A percentile compares a stretch with the other conserved stretches of the same genome.
These are phyloP conservation scores for Suillus fuscotomentosus DNA, from an alignment of 768 basidiomycete species.

Conservation along the genomic window DNA sequence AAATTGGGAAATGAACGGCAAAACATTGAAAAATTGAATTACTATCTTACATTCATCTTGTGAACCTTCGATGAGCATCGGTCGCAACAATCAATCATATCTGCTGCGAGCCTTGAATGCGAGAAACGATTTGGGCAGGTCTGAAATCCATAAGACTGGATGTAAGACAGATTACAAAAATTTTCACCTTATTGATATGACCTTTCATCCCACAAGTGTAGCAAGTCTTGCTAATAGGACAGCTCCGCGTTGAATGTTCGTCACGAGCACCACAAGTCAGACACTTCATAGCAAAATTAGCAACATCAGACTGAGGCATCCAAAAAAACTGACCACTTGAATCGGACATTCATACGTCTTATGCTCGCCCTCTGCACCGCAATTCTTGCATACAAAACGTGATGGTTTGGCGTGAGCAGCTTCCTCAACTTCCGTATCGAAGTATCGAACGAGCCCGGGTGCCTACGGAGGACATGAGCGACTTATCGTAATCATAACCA, in stretches of 20 bases:
- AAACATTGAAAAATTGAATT: background rate
- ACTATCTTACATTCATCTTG: conserved; percentile 53
- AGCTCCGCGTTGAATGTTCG: conserved; percentile 74
- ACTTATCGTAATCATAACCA: background rate
- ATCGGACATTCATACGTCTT: conserved; percentile 67
- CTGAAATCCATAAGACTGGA: conserved; percentile 31
- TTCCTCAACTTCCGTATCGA: conserved; percentile 47
- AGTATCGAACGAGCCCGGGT: conserved; percentile 58
- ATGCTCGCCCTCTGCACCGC: conserved; percentile 73
- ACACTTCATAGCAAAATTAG: conserved; percentile 46
- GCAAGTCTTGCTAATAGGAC: conserved; percentile 80
- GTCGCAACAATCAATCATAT: conserved; percentile 52
- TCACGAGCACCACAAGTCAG: conserved; percentile 78
- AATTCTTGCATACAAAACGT: conserved; percentile 70
- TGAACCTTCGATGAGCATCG: conserved; percentile 69
- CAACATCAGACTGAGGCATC: background rate
- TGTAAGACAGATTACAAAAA: background rate
- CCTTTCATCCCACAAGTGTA: conserved; percentile 84
- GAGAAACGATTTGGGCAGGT: conserved; percentile 67
- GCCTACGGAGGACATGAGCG: conserved; percentile 34
- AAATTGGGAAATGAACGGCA: background rate
- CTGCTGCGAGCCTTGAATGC: conserved; percentile 16
- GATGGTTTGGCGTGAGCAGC: conserved; percentile 37
- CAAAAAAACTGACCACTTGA: conserved; percentile 53
- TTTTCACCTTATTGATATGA: conserved; percentile 61